Base-by-base conservation (phyloP, 306 rosid genomes). In the Inga leiocalycina region DNA sequence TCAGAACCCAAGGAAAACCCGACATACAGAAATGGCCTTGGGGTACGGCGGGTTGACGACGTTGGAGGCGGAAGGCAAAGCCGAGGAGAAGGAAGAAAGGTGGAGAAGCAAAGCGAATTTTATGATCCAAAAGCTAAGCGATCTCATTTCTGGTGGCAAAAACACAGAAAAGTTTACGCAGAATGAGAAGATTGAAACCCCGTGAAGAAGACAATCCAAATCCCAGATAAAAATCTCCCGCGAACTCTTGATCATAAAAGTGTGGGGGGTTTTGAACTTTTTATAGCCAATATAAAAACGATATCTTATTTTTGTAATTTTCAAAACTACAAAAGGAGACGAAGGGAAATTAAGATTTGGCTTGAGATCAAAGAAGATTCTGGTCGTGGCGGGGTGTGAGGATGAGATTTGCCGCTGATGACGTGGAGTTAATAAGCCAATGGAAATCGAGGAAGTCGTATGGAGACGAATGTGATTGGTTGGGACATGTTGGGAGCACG, bases 21-120 rank as follows among this genome's bases (percentile, higher is more conserved):
- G 8, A 39, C 91, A 8, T 74, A 94, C 98, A 7, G 94, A 88
- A 41, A 95, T 71, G 2, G 99, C 91, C 68, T 90, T 88, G 14
- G 95, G 91, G 74, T 90, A 85, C 1, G 89, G 88, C 12, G 92
- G 81, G 24, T 65, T 45, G 22, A 45, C 84, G 41, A 80, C 10
- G 24, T 88, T 79, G 1, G 97, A 77, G 8, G 90, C 0, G 16
- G 97, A 87, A 67, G 71, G 59, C 39, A 77, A 85, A 84, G 93
- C 87, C 11, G 15, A 85, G 30, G 48, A 72, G 14, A 69, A 78
- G 17, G 57, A 84, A 1, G 35, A 86, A 35, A 64, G 81, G 22
- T 80, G n/a, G 22, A 84, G 80, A 27, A 87, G 75, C 35, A 82
- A 43, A 37, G 78, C 20, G 14, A 76, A 22, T 49, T 59, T 59